Evolutionary conservation across 1,139 yeast genomes (phyloP), one percentile per base, ranked within the genome.

Genomic region (Scheffersomyces stambukii): DNA sequence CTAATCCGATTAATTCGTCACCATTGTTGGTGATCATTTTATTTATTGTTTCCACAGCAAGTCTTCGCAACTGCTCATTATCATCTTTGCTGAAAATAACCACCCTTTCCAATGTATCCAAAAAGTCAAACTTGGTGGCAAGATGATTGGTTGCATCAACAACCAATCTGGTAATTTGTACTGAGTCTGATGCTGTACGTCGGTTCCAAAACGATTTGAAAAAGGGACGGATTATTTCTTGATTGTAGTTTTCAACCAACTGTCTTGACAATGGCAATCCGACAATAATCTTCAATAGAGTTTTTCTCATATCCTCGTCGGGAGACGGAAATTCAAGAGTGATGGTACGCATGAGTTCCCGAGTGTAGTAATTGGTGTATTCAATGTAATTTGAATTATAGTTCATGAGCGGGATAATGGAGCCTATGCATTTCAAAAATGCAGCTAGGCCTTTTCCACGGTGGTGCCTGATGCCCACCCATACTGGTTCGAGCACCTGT

Each of bases 251-350:
- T 11, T 46, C 49, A 5, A 62, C 43, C 5, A 64, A 37, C 17
- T 50, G 48, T 13, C 46, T 43, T 5, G 60, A 45, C 11, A 66
- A 40, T 2, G 72, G 73, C 24, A 65, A 46, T 10, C 42, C 44
- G 6, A 42, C 42, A 25, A 66, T 37, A 8, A 64, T 57, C 23
- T 47, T 61, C 30, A 91, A 56, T 4, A 89, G 81, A 0, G 91
- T 74, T 38, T 74, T 74, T 45, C 77, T 77, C 93, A 91, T 83
- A 32, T 89, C 96, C 39, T 85, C 95, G 47, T 88, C 96, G 0
- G 94, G 89, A 0, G 95, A 75, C 21, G 65, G 56, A 45, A 86
- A 84, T 50, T 89, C 95, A 32, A 93, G 64, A 3, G 77, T 52
- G 8, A 88, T 61, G 12, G 86, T 69, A 14, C 60, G 61, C 64